These are phyloP conservation scores for Fusarium chuoi DNA, from an alignment of 2,329 filamentous ascomycete genomes.

Conservation along the genomic window DNA sequence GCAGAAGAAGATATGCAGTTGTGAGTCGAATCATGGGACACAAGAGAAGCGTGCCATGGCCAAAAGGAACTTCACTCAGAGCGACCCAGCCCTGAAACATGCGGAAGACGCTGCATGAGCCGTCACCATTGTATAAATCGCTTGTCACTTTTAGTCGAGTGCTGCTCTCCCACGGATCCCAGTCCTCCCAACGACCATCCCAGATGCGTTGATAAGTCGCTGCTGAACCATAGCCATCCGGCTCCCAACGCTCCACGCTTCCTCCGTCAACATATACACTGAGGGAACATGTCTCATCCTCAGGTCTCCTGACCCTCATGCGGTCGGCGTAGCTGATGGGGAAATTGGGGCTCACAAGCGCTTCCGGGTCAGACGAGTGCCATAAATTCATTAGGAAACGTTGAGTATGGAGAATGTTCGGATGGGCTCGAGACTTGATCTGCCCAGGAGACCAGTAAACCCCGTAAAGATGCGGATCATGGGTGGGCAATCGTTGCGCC, in stretches of 20 bases:
- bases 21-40: conserved; percentile 77
- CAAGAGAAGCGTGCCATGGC: conserved; percentile 76
- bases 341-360: conserved; percentile 55
- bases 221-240: conserved; percentile 66
- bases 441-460: conserved; percentile 56
- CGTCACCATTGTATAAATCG: conserved; percentile 78
- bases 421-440: conserved; percentile 53
- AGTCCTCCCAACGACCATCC: conserved; percentile 76
- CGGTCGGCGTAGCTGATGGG: conserved; percentile 71
- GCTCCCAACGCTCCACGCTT: conserved; percentile 74
- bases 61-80: conserved; percentile 71
- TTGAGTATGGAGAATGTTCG: conserved; percentile 53
- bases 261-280: conserved; percentile 73
- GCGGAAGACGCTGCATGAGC: conserved; percentile 78
- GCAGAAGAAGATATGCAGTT: conserved; percentile 79
- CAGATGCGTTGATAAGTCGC: conserved; percentile 74
- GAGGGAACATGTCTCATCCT: conserved; percentile 64
- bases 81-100: conserved; percentile 83
- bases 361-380: conserved; percentile 50
- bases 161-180: conserved; percentile 78
- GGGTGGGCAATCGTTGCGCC: conserved; percentile 46
- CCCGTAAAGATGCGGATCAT: conserved; percentile 49
- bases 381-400: conserved; percentile 59
- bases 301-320: conserved; percentile 62
- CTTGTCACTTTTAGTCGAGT: conserved; percentile 70